Base-by-base conservation (phyloP, 163 green algal species). In the Scenedesmus sp. region DNA sequence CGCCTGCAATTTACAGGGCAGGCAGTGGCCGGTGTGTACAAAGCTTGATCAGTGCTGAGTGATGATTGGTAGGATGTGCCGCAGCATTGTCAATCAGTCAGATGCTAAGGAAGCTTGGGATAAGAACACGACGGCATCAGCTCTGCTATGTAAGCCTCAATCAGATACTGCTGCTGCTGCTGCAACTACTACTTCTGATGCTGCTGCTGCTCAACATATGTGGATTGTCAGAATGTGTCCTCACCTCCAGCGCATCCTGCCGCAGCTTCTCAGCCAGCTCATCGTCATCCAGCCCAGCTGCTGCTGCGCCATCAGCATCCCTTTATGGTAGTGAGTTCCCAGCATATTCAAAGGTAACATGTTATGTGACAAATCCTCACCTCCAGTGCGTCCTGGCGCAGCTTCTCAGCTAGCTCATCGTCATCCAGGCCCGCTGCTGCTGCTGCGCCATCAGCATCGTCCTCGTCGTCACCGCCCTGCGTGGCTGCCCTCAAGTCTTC, bases 381-480 rank as follows among this genome's bases (percentile, higher is more conserved):
- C 94, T 97, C 95, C 1, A 95, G 62, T 0, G 95, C 95, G 81
- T 97, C 95, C 57, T 94, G 59, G 4, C 93, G 91, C 16, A 98
- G 91, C 9, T 87, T 86, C 60, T 94, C 91, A n/a, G 93, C 89
- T 0, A 97, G 66, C 46, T 77, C 90, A 0, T 89, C 94, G 6
- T 93, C 91, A 15, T 85, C 93, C 16, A 93, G 92, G 3, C 87
- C 90, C 20, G n/a, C 83, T 60, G 59, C 60, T 6, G 34, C 83
- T 77, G 57, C 59, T 88, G 83, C 9, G 59, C 23, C 70, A 13
- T 13, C 87, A 23, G 13, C 26, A 10, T 95, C 94, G 1, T 82
- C 87, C 8, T 91, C 87, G 7, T 91, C 87, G 0, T 86, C 94
- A 0, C 94, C 91, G 8, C 93, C 92, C 59, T 91, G 84, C 10